Evolutionary conservation across 305 asterid species (phyloP).

Genomic region (Fraxinus velutina): DNA sequence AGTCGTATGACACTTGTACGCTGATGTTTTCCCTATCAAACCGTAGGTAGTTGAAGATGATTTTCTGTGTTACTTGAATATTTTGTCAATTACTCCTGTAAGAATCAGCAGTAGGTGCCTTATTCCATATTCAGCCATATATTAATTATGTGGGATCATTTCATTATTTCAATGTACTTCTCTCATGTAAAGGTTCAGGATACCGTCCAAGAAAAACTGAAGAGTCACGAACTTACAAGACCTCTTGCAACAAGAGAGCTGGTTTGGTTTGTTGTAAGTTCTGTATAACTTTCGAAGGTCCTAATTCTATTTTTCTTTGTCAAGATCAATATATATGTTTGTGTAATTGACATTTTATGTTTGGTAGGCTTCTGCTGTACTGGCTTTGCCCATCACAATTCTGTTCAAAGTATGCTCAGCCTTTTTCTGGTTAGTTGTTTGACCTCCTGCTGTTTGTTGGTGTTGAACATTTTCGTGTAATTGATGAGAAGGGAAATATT

Average conservation of each 20-base stretch:
- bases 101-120: neutral
- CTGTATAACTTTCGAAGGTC: neutral
- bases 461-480: neutral
- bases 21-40: neutral
- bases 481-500: neutral
- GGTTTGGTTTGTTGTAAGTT: conserved; percentile 75
- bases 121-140: neutral
- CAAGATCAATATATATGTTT: neutral
- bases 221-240: conserved; percentile 67
- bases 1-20: neutral
- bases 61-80: neutral
- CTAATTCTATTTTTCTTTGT: neutral
- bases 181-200: conserved; percentile 57
- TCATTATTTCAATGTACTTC: conserved; percentile 10
- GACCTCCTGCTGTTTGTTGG: neutral
- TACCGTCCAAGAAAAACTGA: conserved; percentile 58
- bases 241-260: conserved; percentile 77
- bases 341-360: conserved; percentile 25
- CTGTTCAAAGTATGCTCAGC: conserved; percentile 56
- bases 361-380: conserved; percentile 77
- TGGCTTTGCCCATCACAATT: conserved; percentile 72
- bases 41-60: neutral
- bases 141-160: neutral
- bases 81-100: neutral
- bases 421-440: conserved; percentile 60